A percentile compares a stretch with the other conserved stretches of the same genome.
Conservation (phyloP, 768 basidiomycete species). For the Kwoniella newhampshirensis region DNA sequence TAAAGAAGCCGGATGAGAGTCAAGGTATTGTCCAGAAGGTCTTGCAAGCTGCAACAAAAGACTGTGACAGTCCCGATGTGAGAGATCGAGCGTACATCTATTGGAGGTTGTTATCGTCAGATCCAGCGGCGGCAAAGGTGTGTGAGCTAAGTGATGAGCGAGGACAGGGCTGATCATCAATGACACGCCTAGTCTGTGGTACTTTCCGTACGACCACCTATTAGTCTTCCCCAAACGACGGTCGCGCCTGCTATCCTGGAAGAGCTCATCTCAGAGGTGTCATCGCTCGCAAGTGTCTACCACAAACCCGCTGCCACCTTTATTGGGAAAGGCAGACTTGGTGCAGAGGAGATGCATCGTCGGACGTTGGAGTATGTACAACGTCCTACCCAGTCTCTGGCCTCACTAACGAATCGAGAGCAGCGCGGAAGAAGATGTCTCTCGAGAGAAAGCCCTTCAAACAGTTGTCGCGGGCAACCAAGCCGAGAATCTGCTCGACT, state of each 20-base stretch:
- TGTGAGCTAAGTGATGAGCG: conserved; percentile 6
- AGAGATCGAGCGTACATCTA: conserved; percentile 97
- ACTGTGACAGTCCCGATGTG: conserved; percentile 94
- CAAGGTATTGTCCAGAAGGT: conserved; percentile 91
- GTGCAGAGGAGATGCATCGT: conserved; percentile 51
- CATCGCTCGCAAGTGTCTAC: conserved; percentile 87
- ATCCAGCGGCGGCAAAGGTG: conserved; percentile 93
- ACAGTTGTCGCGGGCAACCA: conserved; percentile 88
- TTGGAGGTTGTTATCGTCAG: conserved; percentile 91
- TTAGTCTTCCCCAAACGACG: conserved; percentile 85
- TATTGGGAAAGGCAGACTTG: conserved; percentile 83
- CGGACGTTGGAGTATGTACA: conserved; percentile 47
- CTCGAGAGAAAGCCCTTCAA: conserved; percentile 80
- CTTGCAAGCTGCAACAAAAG: conserved; percentile 89
- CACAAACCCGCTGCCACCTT: conserved; percentile 97
- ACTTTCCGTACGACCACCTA: conserved; percentile 85
- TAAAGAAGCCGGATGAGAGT: conserved; percentile 89
- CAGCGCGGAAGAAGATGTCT: conserved; percentile 66
- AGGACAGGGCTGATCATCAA: background rate
- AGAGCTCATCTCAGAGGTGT: conserved; percentile 86
- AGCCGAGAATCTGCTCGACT: conserved; percentile 91
- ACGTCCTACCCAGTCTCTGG: background rate
- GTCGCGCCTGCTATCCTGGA: conserved; percentile 83
- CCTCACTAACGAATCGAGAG: background rate
- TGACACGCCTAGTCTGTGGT: conserved; percentile 66